These are phyloP conservation scores for Hymenoscyphus fraxineus DNA, from an alignment of 2,329 filamentous ascomycete genomes.

Conservation along the genomic window DNA sequence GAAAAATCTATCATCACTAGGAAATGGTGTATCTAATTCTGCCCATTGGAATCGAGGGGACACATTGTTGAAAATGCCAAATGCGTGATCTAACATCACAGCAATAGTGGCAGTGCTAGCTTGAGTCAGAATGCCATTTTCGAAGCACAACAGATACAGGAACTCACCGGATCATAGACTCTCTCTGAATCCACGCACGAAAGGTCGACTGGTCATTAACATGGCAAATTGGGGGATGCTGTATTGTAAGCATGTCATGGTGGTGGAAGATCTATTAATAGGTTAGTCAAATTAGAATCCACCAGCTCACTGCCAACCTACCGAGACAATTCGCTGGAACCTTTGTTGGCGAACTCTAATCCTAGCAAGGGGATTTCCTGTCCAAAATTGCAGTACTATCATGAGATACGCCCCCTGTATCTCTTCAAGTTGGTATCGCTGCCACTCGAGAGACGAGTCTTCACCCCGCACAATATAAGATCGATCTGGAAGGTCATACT, in stretches of 20 bases:
- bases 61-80: slow-evolving; percentile 35
- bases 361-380: slow-evolving; percentile 28
- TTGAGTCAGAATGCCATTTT: not conserved
- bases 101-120: slow-evolving; percentile 26
- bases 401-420: slow-evolving; percentile 34
- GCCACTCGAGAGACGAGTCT: slow-evolving; percentile 28
- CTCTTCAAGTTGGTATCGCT: slow-evolving; percentile 33
- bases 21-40: slow-evolving; percentile 32
- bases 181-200: slow-evolving; percentile 29
- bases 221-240: slow-evolving; percentile 25
- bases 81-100: slow-evolving; percentile 33
- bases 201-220: slow-evolving; percentile 31
- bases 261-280: slow-evolving; percentile 29
- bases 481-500: slow-evolving; percentile 31
- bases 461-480: slow-evolving; percentile 25
- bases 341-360: slow-evolving; percentile 31
- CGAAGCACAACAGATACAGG: not conserved
- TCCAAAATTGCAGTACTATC: slow-evolving; percentile 34
- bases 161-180: slow-evolving; percentile 30
- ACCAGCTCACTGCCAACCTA: slow-evolving; percentile 17
- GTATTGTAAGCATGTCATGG: slow-evolving; percentile 25
- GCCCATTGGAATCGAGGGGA: slow-evolving; percentile 33
- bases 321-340: slow-evolving; percentile 29
- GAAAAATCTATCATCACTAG: slow-evolving; percentile 30
- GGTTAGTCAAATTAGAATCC: not conserved